Evolutionary conservation across 139 green algal genomes (phyloP).

Genomic region (Chlamydomonas sphaeroides): DNA sequence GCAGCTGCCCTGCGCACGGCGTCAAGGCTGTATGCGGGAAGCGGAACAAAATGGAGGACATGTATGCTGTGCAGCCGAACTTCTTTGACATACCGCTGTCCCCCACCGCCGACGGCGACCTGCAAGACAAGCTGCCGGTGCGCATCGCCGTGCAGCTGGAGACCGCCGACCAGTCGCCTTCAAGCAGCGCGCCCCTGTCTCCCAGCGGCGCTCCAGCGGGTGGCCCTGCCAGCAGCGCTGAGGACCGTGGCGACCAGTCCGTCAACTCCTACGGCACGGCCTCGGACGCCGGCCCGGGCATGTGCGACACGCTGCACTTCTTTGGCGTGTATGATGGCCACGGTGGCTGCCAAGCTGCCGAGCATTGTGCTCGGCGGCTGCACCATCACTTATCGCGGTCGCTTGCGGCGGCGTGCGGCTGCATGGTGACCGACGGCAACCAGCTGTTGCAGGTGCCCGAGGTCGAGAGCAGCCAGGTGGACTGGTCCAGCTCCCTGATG

Average conservation of each 20-base stretch:
- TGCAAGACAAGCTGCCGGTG: slow-evolving; percentile 56
- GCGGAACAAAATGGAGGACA: slow-evolving; percentile 80
- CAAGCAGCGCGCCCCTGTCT: slow-evolving; percentile 19
- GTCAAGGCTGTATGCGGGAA: slow-evolving; percentile 76
- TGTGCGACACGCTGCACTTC: slow-evolving; percentile 78
- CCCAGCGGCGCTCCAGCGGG: neutral
- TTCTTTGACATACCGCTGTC: slow-evolving; percentile 61
- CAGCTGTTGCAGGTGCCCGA: slow-evolving; percentile 30
- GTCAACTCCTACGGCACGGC: neutral
- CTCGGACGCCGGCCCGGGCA: neutral
- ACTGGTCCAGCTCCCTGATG: slow-evolving; percentile 35
- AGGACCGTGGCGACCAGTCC: neutral
- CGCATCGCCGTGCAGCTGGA: slow-evolving; percentile 61
- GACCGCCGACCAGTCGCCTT: neutral
- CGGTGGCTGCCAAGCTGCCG: slow-evolving; percentile 70
- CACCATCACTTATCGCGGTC: slow-evolving; percentile 71
- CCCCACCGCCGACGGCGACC: slow-evolving; percentile 21
- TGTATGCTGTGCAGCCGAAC: slow-evolving; percentile 60
- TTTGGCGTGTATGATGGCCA: slow-evolving; percentile 85
- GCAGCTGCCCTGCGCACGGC: slow-evolving; percentile 60
- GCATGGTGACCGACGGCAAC: slow-evolving; percentile 17
- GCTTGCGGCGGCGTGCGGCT: slow-evolving; percentile 31
- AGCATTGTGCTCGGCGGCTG: slow-evolving; percentile 70
- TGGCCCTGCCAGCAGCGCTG: neutral
- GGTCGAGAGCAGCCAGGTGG: slow-evolving; percentile 20